Percentiles rank a stretch among this genome's conserved stretches.
Conservation (phyloP, 345 rosid species). For the Gossypium turneri region DNA sequence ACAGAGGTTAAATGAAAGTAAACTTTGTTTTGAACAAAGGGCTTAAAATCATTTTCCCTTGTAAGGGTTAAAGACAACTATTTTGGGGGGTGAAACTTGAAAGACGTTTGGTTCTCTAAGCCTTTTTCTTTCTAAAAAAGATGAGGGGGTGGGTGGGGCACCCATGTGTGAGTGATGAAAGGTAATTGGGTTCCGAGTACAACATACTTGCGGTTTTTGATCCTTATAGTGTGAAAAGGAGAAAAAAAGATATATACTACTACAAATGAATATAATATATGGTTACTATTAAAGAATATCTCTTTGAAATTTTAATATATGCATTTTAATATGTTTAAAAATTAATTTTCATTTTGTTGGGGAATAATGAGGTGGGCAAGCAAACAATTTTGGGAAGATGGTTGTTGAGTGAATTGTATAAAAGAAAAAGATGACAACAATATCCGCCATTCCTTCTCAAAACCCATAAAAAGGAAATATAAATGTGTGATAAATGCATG, state of each 20-base stretch:
- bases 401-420: slow-evolving; percentile 37
- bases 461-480: neutral
- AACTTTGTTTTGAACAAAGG: neutral
- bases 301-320: neutral
- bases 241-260: neutral
- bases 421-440: slow-evolving; percentile 32
- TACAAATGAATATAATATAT: too few relatives aligned
- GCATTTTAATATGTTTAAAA: neutral
- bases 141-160: slow-evolving; percentile 20
- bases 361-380: slow-evolving; percentile 32
- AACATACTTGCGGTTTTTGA: slow-evolving; percentile 23
- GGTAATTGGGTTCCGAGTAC: slow-evolving; percentile 22
- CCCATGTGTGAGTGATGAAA: neutral
- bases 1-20: slow-evolving; percentile 3
- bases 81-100: too few relatives aligned
- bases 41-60: neutral
- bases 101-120: neutral
- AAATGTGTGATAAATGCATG: too few relatives aligned
- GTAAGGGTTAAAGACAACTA: slow-evolving; percentile 3
- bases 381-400: slow-evolving; percentile 41
- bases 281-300: neutral
- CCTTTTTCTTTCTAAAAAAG: slow-evolving; percentile 19
- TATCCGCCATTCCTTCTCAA: slow-evolving; percentile 22
- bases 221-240: slow-evolving; percentile 27
- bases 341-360: neutral